These are phyloP conservation scores for Solanum hybrid DNA, from an alignment of 305 asterid species.

Conservation along the genomic window DNA sequence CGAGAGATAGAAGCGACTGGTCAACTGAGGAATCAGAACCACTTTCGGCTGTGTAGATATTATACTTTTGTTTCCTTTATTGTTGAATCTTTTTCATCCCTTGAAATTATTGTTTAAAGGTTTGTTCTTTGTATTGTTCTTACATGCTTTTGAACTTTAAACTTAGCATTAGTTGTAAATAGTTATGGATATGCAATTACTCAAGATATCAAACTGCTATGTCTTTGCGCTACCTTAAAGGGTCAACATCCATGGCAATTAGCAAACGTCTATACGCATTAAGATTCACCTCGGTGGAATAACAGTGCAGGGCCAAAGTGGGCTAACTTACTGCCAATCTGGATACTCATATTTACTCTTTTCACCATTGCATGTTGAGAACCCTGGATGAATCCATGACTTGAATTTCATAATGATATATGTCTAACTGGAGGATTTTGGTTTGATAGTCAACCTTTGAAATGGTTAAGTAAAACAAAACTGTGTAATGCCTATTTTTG, in stretches of 20 bases:
- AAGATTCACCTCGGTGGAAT: neutral
- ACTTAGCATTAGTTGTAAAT: neutral
- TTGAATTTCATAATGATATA: too few relatives aligned
- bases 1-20: conserved; percentile 13
- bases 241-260: neutral
- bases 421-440: neutral
- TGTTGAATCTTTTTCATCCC: neutral
- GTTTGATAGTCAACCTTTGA: neutral
- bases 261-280: neutral
- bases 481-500: too few relatives aligned
- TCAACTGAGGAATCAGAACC: conserved; percentile 6
- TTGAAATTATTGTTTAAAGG: neutral
- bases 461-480: neutral
- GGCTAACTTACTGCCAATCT: too few relatives aligned
- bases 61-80: neutral
- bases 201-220: neutral
- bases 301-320: too few relatives aligned
- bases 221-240: neutral
- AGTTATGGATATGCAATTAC: neutral
- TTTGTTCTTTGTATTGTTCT: neutral
- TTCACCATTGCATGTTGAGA: too few relatives aligned
- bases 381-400: too few relatives aligned
- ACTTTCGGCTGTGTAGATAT: conserved; percentile 25
- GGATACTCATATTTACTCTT: too few relatives aligned
- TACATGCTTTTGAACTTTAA: neutral